These are phyloP conservation scores for Stephania yunnanensis DNA, from an alignment of 164 flowering plant genomes.

Conservation along the genomic window DNA sequence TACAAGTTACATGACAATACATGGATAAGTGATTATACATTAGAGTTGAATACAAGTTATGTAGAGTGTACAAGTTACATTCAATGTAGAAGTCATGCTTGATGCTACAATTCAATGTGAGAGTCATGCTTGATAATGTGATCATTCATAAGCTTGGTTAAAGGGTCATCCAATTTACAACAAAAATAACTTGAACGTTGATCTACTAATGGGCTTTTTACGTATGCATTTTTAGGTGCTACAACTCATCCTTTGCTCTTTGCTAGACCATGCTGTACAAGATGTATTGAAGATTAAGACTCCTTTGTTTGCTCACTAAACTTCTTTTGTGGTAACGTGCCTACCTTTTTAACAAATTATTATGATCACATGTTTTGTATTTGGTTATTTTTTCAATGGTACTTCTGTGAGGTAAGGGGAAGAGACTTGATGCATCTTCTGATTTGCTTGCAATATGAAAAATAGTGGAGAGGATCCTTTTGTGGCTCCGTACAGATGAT, in stretches of 20 bases:
- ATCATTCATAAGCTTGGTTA: too few relatives aligned
- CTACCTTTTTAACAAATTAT: neutral
- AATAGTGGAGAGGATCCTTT: constrained; percentile 40
- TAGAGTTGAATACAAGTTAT: too few relatives aligned
- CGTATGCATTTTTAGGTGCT: constrained; percentile 44
- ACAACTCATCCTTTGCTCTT: constrained; percentile 41
- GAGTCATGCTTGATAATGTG: too few relatives aligned
- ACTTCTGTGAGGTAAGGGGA: constrained; percentile 42
- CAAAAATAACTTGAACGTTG: neutral
- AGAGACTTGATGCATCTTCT: constrained; percentile 34
- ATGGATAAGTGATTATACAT: too few relatives aligned
- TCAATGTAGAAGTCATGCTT: too few relatives aligned
- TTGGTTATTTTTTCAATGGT: neutral
- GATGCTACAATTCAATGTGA: too few relatives aligned
- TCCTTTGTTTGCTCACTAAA: constrained; percentile 72
- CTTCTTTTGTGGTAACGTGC: constrained; percentile 23
- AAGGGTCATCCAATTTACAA: too few relatives aligned
- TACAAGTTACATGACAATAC: too few relatives aligned
- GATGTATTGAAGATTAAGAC: constrained; percentile 55
- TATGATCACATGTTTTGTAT: neutral
- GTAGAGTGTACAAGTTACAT: too few relatives aligned
- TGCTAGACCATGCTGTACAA: constrained; percentile 38
- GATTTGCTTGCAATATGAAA: constrained; percentile 36
- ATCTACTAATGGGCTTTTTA: neutral
- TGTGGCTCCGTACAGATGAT: constrained; percentile 56